A percentile compares a stretch with the other conserved stretches of the same genome.
These are phyloP conservation scores for Huntiella savannae DNA, from an alignment of 2,329 filamentous ascomycete genomes.

Conservation along the genomic window DNA sequence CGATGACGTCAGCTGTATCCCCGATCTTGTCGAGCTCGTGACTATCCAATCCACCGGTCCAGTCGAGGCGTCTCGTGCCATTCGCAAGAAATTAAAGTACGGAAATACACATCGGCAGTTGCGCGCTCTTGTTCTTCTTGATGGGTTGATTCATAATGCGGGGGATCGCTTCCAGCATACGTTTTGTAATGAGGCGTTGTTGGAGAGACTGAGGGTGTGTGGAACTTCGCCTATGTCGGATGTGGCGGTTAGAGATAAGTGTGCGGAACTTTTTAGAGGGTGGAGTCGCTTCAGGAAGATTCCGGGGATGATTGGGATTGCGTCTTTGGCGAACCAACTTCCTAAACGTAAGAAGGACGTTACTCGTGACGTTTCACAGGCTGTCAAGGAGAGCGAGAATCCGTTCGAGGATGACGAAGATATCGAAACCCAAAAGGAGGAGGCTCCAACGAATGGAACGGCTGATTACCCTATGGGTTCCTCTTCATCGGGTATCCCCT, in stretches of 20 bases:
- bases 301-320: conserved; percentile 60
- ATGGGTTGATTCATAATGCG: conserved; percentile 87
- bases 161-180: conserved; percentile 68
- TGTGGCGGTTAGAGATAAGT: conserved; percentile 70
- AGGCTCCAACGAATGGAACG: conserved; percentile 10
- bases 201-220: conserved; percentile 78
- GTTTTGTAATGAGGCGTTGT: conserved; percentile 76
- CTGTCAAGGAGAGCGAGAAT: conserved; percentile 61
- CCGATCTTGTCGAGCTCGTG: conserved; percentile 86
- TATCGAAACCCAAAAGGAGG: conserved; percentile 21
- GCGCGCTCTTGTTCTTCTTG: conserved; percentile 69
- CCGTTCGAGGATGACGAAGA: conserved; percentile 51
- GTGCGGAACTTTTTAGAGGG: conserved; percentile 64
- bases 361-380: conserved; percentile 62
- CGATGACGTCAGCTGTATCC: conserved; percentile 78
- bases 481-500: conserved; percentile 11
- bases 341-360: conserved; percentile 50
- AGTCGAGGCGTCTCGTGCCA: conserved; percentile 70
- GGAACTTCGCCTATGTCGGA: conserved; percentile 74
- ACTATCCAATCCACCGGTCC: conserved; percentile 75
- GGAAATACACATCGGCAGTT: conserved; percentile 86
- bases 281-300: conserved; percentile 78
- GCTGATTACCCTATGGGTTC: background rate
- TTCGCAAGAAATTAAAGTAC: conserved; percentile 98
- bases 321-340: conserved; percentile 55